phyloP scores from a whole-genome alignment of 805 yeast species.

The Candida golubevii region DNA sequence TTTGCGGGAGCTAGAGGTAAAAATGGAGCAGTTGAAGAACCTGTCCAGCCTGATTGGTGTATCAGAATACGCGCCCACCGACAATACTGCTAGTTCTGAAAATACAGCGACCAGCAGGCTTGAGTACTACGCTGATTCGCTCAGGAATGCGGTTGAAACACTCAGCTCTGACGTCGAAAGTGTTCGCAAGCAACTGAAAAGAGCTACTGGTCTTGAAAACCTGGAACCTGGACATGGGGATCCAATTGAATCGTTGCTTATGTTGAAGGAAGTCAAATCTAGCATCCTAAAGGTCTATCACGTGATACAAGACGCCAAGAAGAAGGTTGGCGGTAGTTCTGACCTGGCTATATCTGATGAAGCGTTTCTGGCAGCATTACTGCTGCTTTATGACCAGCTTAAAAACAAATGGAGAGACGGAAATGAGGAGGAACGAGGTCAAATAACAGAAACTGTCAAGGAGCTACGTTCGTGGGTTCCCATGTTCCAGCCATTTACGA shows the following conservation, averaged over 20 bases:
- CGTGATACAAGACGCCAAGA: constrained; percentile 33
- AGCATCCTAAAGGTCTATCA: constrained; percentile 45
- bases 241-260: constrained; percentile 34
- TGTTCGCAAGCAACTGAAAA: constrained; percentile 2
- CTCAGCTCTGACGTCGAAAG: constrained; percentile 30
- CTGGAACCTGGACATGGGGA: neutral
- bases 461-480: constrained; percentile 47
- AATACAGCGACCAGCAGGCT: constrained; percentile 47
- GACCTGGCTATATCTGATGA: constrained; percentile 13
- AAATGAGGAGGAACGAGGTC: constrained; percentile 22
- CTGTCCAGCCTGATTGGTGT: constrained; percentile 49
- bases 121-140: constrained; percentile 61
- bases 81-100: constrained; percentile 4
- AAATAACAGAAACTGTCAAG: constrained; percentile 40
- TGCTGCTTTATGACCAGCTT: constrained; percentile 43
- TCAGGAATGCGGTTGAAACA: constrained; percentile 55
- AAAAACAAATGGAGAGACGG: constrained; percentile 31
- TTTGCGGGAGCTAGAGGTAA: constrained; percentile 48
- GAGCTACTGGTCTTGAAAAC: neutral
- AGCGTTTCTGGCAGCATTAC: constrained; percentile 31
- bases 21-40: constrained; percentile 44
- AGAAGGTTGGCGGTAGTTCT: constrained; percentile 8
- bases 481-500: constrained; percentile 48
- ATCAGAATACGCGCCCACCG: constrained; percentile 18
- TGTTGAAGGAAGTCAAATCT: constrained; percentile 41